A percentile compares a stretch with the other conserved stretches of the same genome.
phyloP scores from a whole-genome alignment of 371 early-diverging fungal species.

The Capillidium heterosporum region DNA sequence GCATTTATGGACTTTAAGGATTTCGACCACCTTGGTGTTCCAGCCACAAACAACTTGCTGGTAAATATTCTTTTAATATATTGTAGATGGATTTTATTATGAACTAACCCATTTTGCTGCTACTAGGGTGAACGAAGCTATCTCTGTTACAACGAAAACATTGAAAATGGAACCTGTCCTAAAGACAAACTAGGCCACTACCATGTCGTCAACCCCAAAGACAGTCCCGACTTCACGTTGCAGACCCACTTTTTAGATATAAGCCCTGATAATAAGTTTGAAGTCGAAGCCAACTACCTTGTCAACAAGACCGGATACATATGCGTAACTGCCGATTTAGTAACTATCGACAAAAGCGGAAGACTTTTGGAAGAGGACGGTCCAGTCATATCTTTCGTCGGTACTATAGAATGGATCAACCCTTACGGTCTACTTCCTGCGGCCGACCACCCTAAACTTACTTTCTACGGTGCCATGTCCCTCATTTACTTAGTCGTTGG shows the following conservation, averaged over 20 bases:
- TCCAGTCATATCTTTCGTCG: background rate
- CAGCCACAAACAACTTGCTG: background rate
- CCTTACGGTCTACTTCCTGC: constrained; percentile 74
- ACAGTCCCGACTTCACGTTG: background rate
- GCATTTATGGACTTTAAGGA: constrained; percentile 3
- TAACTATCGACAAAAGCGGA: background rate
- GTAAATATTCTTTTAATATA: background rate
- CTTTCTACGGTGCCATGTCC: constrained; percentile 45
- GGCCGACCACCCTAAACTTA: constrained; percentile 64
- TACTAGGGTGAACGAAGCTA: background rate
- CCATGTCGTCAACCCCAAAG: background rate
- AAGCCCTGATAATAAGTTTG: background rate
- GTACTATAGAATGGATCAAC: constrained; percentile 40
- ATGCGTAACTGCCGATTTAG: constrained; percentile 4
- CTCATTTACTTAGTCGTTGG: constrained; percentile 53
- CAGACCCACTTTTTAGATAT: background rate
- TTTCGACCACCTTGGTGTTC: background rate
- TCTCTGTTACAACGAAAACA: background rate
- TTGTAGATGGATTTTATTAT: background rate
- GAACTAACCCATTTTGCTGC: background rate
- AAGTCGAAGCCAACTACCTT: background rate
- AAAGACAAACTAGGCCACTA: constrained; percentile 3
- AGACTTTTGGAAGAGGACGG: background rate
- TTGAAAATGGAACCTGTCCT: background rate
- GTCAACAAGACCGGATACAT: constrained; percentile 1